phyloP scores from a whole-genome alignment of 805 yeast species.

The Zygotorulaspora florentina region DNA sequence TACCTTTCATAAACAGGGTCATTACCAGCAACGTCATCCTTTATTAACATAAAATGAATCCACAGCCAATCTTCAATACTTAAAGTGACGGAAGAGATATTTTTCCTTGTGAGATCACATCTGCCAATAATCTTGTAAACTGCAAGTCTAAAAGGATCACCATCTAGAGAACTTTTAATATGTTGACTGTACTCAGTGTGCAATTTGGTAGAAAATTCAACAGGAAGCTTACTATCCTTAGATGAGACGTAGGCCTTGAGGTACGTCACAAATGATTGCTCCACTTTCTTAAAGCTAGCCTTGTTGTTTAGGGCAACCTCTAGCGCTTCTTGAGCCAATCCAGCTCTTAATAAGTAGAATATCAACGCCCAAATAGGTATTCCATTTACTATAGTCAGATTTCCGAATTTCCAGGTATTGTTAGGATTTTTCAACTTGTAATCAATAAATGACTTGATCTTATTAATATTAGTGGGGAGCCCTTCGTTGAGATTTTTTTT shows the following conservation, averaged over 20 bases:
- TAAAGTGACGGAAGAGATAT: constrained; percentile 63
- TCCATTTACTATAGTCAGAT: constrained; percentile 67
- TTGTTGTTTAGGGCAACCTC: constrained; percentile 60
- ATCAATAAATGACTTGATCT: constrained; percentile 60
- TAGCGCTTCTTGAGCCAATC: constrained; percentile 73
- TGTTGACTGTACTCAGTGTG: constrained; percentile 80
- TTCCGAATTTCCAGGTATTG: constrained; percentile 49
- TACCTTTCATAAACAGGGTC: constrained; percentile 67
- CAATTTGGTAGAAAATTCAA: constrained; percentile 63
- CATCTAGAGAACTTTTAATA: constrained; percentile 59
- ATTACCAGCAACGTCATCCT: constrained; percentile 48
- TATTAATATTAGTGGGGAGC: constrained; percentile 66
- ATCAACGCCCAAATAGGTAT: constrained; percentile 92
- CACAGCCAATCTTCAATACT: constrained; percentile 96
- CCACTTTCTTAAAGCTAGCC: constrained; percentile 76
- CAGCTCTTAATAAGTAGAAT: constrained; percentile 80
- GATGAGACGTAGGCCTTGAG: constrained; percentile 64
- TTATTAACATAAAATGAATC: constrained; percentile 78
- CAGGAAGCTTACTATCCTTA: constrained; percentile 51
- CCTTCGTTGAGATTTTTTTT: constrained; percentile 55
- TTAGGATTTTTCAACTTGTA: constrained; percentile 41
- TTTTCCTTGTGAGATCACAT: constrained; percentile 66
- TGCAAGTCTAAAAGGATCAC: constrained; percentile 88
- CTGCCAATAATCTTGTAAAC: constrained; percentile 91
- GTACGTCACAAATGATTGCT: constrained; percentile 76